Conservation (phyloP, 1,139 yeast genomes). For the Yamadazyma sp. region DNA sequence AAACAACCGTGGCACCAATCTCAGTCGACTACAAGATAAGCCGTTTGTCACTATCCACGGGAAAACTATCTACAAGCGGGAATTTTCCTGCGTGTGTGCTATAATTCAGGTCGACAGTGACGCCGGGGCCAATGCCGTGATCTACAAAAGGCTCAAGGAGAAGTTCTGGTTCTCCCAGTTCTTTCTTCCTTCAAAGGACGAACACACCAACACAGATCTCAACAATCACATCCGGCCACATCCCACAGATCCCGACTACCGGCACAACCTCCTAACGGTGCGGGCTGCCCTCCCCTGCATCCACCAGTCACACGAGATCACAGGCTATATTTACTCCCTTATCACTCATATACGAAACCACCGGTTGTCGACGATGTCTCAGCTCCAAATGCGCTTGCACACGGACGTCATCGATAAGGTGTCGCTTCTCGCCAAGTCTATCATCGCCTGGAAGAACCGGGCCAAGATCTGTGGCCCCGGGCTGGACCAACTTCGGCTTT, state of each 20-base stretch:
- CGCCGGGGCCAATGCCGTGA: conserved; percentile 7
- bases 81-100: conserved; percentile 24
- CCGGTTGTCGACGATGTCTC: conserved; percentile 40
- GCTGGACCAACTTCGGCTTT: conserved; percentile 16
- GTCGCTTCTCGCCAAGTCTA: conserved; percentile 25
- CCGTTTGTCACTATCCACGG: conserved; percentile 15
- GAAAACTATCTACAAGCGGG: conserved; percentile 19
- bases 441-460: conserved; percentile 30
- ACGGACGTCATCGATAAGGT: conserved; percentile 33
- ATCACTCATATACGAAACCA: conserved; percentile 42
- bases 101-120: conserved; percentile 3
- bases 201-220: too few relatives aligned
- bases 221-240: too few relatives aligned
- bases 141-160: conserved; percentile 35
- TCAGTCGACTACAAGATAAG: conserved; percentile 12
- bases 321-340: conserved; percentile 39
- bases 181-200: neutral
- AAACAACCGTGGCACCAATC: conserved; percentile 31
- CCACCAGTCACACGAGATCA: conserved; percentile 36
- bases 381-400: conserved; percentile 35
- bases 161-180: conserved; percentile 36
- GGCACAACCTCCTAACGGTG: neutral
- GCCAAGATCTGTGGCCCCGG: neutral
- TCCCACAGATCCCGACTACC: neutral
- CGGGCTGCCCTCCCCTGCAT: conserved; percentile 18